Evolutionary conservation across 2,329 filamentous ascomycete species (phyloP), one percentile per base, ranked within the genome.

Genomic region (Xylariaceae sp.): DNA sequence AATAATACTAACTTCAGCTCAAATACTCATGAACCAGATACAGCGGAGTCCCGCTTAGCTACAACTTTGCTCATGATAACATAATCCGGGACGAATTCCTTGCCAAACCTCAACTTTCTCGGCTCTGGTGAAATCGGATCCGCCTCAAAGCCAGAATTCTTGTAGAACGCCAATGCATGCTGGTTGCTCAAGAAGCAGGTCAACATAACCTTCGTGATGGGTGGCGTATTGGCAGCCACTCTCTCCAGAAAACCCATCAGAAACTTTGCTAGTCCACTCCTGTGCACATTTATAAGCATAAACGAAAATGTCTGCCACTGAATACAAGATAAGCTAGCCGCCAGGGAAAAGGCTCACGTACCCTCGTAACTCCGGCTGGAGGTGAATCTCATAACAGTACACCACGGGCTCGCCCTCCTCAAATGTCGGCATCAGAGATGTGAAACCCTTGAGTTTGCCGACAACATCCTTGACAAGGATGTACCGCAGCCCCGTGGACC

Each of bases 381-480:
- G 72, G 56, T 91, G 86, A 28, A 91, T 79, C 64, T 91, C 86
- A 59, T 89, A 91, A 60, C 86, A 83, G 61, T 89, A 91, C 16
- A 89, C 58, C 2, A 89, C 85, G 0, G 80, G 70, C 44, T 78
- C 65, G 1, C 73, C 72, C 47, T 82, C 78, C 56, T 88, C 84
- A 53, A 77, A 77, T 2, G 81, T 84, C n/a, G 84, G 74, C 81
- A 86, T 83, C 54, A 87, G 68, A n/a, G 81, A 85, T 1, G 75
- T 70, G 53, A 87, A 85, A 4, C 71, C 80, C 15, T 63, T 59
- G 8, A 83, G 24, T 9, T 22, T 13, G n/a, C 38, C 50, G 28
- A 34, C 38, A 3, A 51, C 51, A 9, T 63, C 60, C 47, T 69
- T 71, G 37, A 86, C 73, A 3, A 89, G 63, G 7, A 89, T 66